These are phyloP conservation scores for Aegilops sharonensis DNA, from an alignment of 176 grass and related monocot species.

Conservation along the genomic window DNA sequence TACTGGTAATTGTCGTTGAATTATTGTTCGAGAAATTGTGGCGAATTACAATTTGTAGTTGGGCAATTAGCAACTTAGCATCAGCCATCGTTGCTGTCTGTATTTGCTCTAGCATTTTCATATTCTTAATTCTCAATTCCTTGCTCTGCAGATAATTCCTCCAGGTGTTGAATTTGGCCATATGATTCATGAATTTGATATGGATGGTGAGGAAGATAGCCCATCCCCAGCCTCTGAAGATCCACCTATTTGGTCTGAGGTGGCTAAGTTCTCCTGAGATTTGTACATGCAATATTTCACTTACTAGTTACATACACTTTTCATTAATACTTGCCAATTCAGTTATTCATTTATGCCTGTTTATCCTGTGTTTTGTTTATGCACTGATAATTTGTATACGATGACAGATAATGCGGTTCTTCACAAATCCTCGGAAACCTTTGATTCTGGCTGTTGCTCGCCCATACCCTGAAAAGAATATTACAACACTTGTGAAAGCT, in stretches of 20 bases:
- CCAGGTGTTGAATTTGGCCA: conserved; percentile 83
- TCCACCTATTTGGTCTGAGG: conserved; percentile 88
- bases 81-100: conserved; percentile 4
- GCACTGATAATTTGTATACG: conserved; percentile 29
- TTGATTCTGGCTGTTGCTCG: conserved; percentile 83
- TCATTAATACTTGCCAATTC: neutral
- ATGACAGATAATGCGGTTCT: conserved; percentile 85
- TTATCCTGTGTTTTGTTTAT: conserved; percentile 3
- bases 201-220: conserved; percentile 59
- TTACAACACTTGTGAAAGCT: conserved; percentile 78
- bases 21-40: neutral
- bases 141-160: conserved; percentile 68
- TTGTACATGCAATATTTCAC: conserved; percentile 32
- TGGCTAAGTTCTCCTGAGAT: conserved; percentile 34
- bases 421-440: conserved; percentile 89
- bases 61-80: conserved; percentile 5
- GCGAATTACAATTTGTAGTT: conserved; percentile 7
- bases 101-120: conserved; percentile 29
- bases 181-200: conserved; percentile 63
- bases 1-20: neutral
- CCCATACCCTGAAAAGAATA: conserved; percentile 79
- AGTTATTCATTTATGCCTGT: neutral
- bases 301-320: neutral
- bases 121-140: conserved; percentile 13
- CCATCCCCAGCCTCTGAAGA: conserved; percentile 56